Percentiles rank a stretch among this genome's conserved stretches.
These are phyloP conservation scores for Huiozyma naganishii DNA, from an alignment of 805 yeast species.

Conservation along the genomic window DNA sequence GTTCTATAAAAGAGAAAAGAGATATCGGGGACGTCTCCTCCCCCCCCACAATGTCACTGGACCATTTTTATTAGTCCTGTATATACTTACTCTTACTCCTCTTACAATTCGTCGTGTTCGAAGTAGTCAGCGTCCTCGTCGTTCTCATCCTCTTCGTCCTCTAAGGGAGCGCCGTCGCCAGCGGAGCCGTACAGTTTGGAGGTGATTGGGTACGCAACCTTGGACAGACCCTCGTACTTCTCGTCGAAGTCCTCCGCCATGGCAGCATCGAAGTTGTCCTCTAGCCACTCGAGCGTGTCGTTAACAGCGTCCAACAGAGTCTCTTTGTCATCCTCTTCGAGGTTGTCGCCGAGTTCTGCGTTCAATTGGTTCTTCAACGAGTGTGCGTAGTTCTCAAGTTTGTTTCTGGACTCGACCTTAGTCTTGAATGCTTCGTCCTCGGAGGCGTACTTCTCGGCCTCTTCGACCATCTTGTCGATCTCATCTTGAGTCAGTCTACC, in stretches of 20 bases:
- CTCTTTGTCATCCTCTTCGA: conserved; percentile 87
- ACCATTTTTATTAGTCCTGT: too few species aligned
- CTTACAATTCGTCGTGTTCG: conserved; percentile 60
- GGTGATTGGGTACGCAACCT: conserved; percentile 85
- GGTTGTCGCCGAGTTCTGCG: conserved; percentile 58
- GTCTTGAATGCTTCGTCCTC: conserved; percentile 78
- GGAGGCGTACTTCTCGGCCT: conserved; percentile 89
- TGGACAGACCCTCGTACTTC: conserved; percentile 72
- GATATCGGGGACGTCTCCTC: too few species aligned
- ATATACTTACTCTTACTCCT: background rate
- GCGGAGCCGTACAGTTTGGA: conserved; percentile 68
- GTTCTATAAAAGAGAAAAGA: too few species aligned
- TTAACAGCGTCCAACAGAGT: conserved; percentile 74
- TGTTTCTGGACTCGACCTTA: conserved; percentile 81
- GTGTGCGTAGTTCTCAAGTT: conserved; percentile 81
- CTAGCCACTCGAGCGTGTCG: conserved; percentile 82
- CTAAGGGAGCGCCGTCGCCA: conserved; percentile 35
- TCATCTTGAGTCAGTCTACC: conserved; percentile 91
- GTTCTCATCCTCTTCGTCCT: conserved; percentile 44
- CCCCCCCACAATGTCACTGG: too few species aligned
- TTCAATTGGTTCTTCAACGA: conserved; percentile 62
- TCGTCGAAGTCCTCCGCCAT: conserved; percentile 89
- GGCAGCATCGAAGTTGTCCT: conserved; percentile 77
- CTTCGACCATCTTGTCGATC: conserved; percentile 94
- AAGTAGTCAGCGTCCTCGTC: conserved; percentile 40